Base-by-base conservation (phyloP, 192 early-diverging fungal genomes). In the Backusella tarrabulga region DNA sequence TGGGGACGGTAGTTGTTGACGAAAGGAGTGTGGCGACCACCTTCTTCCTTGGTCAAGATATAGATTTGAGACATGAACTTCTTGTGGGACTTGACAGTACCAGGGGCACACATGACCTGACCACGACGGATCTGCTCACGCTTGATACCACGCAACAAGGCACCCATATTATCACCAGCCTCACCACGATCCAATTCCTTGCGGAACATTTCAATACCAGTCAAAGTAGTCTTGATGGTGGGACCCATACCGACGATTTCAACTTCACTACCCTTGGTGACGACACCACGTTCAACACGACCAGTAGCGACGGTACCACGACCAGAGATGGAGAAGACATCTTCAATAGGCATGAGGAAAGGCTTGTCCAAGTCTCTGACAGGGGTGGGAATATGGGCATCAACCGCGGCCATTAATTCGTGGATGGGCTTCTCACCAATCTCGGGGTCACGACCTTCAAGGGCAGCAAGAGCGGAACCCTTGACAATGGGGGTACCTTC, bases 131-230 rank as follows among this genome's bases (percentile, higher is more conserved):
- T 90, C 76, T 96, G 92, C 83, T 99, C 98, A 80, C 97, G 93
- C 92, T 98, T 97, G 41, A 99, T 89, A 85, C 96, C 96, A 85
- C 98, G 96, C 73, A 99, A 89, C 67, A 98, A 91, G 36, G 95
- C 94, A 71, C 98, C 97, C 90, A 97, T 97, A 89, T 99, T 98
- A 85, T 99, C 97, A 84, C 98, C 97, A 74, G 98, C 96, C 84
- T 97, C 93, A 80, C 95, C 98, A 80, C 91, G 91, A 81, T 97
- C 96, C 71, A 99, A 92, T 91, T 97, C 94, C 89, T 99, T 98
- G 91, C 97, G 97, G 95, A 98, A 98, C 96, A 98, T 98, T 84
- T 99, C 98, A 75, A 99, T 92, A 76, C 97, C 96, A n/a, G 96
- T 99, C 73, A 98, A 87, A 19, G 90, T 97, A 73, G 97, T 98